Percentiles rank a stretch among this genome's conserved stretches.
Evolutionary conservation across 1,284 basidiomycete species (phyloP).

Genomic region (Ceratobasidium sp.): DNA sequence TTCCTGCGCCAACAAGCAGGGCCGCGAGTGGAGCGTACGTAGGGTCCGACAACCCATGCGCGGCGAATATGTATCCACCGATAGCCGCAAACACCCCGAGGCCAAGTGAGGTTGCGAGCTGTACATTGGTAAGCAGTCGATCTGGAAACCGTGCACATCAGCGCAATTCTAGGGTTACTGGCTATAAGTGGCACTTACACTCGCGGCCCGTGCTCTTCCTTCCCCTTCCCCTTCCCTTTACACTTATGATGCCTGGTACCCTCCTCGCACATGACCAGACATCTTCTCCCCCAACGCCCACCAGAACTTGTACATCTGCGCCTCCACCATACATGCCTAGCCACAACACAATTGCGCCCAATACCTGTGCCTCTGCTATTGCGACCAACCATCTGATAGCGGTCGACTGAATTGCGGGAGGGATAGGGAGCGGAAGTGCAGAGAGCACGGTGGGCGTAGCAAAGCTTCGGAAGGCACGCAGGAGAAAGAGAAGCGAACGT

Average conservation of each 20-base stretch:
- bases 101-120: conserved; percentile 76
- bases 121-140: conserved; percentile 72
- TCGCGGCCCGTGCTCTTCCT: conserved; percentile 48
- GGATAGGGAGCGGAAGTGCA: conserved; percentile 57
- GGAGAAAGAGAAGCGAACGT: conserved; percentile 64
- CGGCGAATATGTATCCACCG: conserved; percentile 86
- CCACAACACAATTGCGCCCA: conserved; percentile 65
- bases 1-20: conserved; percentile 79
- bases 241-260: conserved; percentile 66
- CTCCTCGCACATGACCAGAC: conserved; percentile 83
- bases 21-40: conserved; percentile 81
- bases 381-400: conserved; percentile 57
- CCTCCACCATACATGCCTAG: conserved; percentile 56
- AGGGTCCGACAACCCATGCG: conserved; percentile 82
- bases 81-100: conserved; percentile 82
- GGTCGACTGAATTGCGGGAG: conserved; percentile 56
- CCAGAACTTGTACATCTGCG: conserved; percentile 84
- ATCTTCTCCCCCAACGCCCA: conserved; percentile 84
- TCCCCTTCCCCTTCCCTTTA: conserved; percentile 61
- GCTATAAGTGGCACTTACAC: conserved; percentile 5
- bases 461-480: conserved; percentile 61
- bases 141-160: conserved; percentile 49
- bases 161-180: background rate
- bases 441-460: conserved; percentile 62
- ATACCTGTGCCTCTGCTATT: conserved; percentile 62